Base-by-base conservation (phyloP, 768 basidiomycete genomes). In the Tulasnella calospora region DNA sequence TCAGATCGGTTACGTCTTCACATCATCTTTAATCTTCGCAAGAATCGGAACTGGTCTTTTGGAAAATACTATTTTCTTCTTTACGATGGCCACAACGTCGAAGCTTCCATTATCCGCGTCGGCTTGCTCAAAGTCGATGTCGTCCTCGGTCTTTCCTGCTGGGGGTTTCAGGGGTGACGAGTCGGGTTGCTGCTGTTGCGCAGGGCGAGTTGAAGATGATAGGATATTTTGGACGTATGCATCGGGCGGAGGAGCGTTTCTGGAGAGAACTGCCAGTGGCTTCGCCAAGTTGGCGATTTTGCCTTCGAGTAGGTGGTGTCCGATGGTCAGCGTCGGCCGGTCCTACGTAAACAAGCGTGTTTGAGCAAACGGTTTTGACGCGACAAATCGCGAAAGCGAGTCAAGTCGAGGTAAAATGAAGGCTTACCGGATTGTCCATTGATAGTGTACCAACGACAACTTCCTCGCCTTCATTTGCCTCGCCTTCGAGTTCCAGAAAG, bases 281-380 rank as follows among this genome's bases (percentile, higher is more conserved):
- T 94, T 96, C 2, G 91, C 85, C 9, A 98, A 87, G 69, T 84
- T 86, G 44, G 89, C 87, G 79, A 97, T 87, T 83, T 92, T 94
- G 75, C 96, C 96, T 82, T 98, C 96, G 6, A 98, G 89, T 40
- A 96, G 87, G 82, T 98, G 95, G 84, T 96, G 91, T 17, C 96
- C 96, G 79, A 98, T 92, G 76, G 87, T 84, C 8, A 98, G 87
- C 2, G 90, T 94, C 4, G 94, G 90, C 81, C 91, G 93, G 80
- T 89, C 91, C 94, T 94, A 47, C 19, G 19, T 57, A 38, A 15
- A 44, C 41, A 44, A 9, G 13, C 6, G 12, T 10, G 41, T 8
- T 44, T 9, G 12, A 10, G n/a, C n/a, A 8, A 44, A 44, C 41
- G 41, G 12, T 9, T 44, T 44, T 44, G 41, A 44, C 13, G 41